Conservation (phyloP, 176 grass and related monocot species). For the Cenchrus americanus region DNA sequence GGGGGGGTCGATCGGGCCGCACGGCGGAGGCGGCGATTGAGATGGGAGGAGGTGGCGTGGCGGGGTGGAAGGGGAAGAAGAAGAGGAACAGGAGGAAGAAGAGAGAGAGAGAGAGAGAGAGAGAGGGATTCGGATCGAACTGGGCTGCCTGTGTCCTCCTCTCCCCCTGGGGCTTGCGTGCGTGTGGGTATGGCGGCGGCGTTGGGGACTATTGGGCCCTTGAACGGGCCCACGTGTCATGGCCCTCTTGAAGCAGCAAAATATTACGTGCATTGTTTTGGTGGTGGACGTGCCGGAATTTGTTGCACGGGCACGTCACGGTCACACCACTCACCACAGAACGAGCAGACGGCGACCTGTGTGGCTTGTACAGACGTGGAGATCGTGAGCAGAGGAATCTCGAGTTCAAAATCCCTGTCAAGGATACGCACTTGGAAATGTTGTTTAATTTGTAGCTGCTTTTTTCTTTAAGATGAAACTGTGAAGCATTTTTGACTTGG, state of each 20-base stretch:
- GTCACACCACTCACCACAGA: not conserved
- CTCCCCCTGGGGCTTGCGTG: not conserved
- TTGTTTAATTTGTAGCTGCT: not conserved
- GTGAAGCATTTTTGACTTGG: no score
- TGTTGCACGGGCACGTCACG: slow-evolving; percentile 24
- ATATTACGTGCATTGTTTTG: no score
- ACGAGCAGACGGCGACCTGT: no score
- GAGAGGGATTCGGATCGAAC: slow-evolving; percentile 20
- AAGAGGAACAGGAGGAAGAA: not conserved
- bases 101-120: no score
- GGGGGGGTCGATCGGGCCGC: not conserved
- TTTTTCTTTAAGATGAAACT: not conserved
- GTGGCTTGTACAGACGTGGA: no score
- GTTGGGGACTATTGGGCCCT: not conserved
- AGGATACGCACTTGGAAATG: not conserved
- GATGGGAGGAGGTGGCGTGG: slow-evolving; percentile 31
- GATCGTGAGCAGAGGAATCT: no score
- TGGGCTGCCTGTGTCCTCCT: slow-evolving; percentile 1
- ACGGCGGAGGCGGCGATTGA: slow-evolving; percentile 5
- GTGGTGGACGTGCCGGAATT: not conserved
- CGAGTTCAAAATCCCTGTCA: not conserved
- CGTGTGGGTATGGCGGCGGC: no score
- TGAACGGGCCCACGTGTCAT: not conserved
- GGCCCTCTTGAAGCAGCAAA: no score
- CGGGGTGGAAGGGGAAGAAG: not conserved